Evolutionary conservation across 176 grass and related monocot genomes (phyloP), one percentile per base, ranked within the genome.

Genomic region (Aegilops tauschii): DNA sequence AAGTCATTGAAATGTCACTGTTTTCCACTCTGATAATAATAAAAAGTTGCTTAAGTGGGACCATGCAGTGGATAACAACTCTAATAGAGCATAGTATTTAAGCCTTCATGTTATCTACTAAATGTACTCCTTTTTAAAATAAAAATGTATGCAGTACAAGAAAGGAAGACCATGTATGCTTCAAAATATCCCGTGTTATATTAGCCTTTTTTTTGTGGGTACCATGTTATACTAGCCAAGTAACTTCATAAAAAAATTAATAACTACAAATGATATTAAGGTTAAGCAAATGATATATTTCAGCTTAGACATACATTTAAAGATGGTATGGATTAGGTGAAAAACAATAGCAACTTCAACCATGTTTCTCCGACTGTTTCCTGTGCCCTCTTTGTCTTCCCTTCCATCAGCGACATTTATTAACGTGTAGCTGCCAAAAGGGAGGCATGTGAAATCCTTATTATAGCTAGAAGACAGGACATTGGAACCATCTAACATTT

Each of bases 331-430:
- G 29, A 97, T 80, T 65, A 95, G 82, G 67, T 93, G 82, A 10
- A 88, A 75, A 72, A 91, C 79, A 42, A 86, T 87, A 52, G 84
- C 88, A 93, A 95, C 95, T 89, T 97, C 95, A 70, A 93, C 89
- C 69, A 90, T 25, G 83, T 95, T 97, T 29, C 52, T 82, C 89
- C 59, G 72, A 47, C 95, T 91, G 58, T 86, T 87, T 31, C 92
- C 42, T 44, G 42, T 44, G 42, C 42, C 42, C 42, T 44, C 42
- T 44, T 44, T 44, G 42, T 44, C 42, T 44, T 44, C 42, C 42
- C 42, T 44, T 44, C 42, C 42, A 44, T 44, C 42, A 3, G 42
- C 3, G 42, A 44, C 42, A 44, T 44, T 44, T 44, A 44, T 44
- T 44, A 44, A 44, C 10, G 10, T 44, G 42, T 44, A 44, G 42